These are phyloP conservation scores for Manihot esculenta DNA, from an alignment of 441 rosid species.

Conservation along the genomic window DNA sequence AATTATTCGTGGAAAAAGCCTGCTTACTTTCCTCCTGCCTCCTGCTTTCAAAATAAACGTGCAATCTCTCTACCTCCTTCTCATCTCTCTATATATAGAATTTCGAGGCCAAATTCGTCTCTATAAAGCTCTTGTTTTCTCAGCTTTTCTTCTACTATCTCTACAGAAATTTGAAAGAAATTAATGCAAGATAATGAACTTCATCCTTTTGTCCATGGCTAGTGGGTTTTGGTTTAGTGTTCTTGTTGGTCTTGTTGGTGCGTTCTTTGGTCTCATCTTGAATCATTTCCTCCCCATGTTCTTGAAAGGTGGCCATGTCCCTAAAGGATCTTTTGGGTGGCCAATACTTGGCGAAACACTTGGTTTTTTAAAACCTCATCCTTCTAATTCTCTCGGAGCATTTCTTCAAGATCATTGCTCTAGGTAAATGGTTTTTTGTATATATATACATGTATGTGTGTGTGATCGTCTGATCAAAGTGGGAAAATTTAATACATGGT, in stretches of 20 bases:
- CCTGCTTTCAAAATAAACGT: not conserved
- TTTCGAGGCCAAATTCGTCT: constrained; percentile 13
- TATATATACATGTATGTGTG: too few relatives aligned
- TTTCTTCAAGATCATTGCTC: constrained; percentile 49
- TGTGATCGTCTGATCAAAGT: too few relatives aligned
- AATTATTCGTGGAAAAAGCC: constrained; percentile 22
- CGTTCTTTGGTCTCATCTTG: constrained; percentile 26
- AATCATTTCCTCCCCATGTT: constrained; percentile 47
- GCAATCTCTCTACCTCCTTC: not conserved
- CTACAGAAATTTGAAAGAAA: not conserved
- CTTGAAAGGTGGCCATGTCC: constrained; percentile 28
- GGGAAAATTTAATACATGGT: too few relatives aligned
- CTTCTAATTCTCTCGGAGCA: constrained; percentile 45
- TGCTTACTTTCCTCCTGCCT: constrained; percentile 13
- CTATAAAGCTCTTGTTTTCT: not conserved
- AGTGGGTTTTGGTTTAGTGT: constrained; percentile 29
- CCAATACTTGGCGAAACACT: constrained; percentile 60
- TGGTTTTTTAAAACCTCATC: constrained; percentile 46
- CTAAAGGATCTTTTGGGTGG: constrained; percentile 52
- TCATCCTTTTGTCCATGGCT: constrained; percentile 24
- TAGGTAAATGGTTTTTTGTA: constrained; percentile 24
- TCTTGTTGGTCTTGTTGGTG: constrained; percentile 19
- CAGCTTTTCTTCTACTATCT: not conserved
- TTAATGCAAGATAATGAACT: not conserved
- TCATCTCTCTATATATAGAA: constrained; percentile 23